Evolutionary conservation across 2,329 filamentous ascomycete genomes (phyloP).

Genomic region (Graphium sp.): DNA sequence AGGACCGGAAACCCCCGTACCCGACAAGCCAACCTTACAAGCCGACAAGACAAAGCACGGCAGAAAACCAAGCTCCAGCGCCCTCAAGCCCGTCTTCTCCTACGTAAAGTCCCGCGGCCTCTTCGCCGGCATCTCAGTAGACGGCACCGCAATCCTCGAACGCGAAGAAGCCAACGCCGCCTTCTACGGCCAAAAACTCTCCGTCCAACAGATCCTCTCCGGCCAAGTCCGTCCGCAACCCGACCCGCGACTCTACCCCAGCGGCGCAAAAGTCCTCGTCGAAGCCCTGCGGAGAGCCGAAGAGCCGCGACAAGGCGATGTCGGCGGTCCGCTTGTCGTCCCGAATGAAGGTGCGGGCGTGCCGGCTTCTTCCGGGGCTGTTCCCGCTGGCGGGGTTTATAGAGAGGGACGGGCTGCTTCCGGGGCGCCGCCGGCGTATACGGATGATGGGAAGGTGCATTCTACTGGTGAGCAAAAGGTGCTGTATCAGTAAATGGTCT

Average conservation of each 20-base stretch:
- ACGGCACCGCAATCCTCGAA: conserved; percentile 76
- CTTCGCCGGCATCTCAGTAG: conserved; percentile 73
- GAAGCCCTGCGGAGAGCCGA: conserved; percentile 3
- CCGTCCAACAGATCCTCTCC: conserved; percentile 27
- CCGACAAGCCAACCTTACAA: too few species aligned
- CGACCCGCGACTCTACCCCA: conserved; percentile 1
- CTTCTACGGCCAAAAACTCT: conserved; percentile 55
- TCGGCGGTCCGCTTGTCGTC: too few species aligned
- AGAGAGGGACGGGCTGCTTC: too few species aligned
- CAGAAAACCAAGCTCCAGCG: conserved; percentile 8
- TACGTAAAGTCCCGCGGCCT: conserved; percentile 84
- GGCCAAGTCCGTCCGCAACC: conserved; percentile 19
- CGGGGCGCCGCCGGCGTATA: too few species aligned
- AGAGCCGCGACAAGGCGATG: too few species aligned
- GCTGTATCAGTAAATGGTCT: too few species aligned
- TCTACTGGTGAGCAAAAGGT: too few species aligned
- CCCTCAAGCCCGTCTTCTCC: conserved; percentile 27
- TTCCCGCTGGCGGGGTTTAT: too few species aligned
- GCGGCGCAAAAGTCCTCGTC: not conserved
- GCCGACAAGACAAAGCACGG: conserved; percentile 8
- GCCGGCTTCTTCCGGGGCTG: too few species aligned
- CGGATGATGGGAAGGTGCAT: too few species aligned
- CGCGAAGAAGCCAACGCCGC: conserved; percentile 75
- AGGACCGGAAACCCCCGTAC: too few species aligned
- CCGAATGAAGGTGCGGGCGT: too few species aligned